Percentiles rank a stretch among this genome's conserved stretches.
Evolutionary conservation across 1,284 basidiomycete species (phyloP).

Genomic region (Ceratobasidium theobromae): DNA sequence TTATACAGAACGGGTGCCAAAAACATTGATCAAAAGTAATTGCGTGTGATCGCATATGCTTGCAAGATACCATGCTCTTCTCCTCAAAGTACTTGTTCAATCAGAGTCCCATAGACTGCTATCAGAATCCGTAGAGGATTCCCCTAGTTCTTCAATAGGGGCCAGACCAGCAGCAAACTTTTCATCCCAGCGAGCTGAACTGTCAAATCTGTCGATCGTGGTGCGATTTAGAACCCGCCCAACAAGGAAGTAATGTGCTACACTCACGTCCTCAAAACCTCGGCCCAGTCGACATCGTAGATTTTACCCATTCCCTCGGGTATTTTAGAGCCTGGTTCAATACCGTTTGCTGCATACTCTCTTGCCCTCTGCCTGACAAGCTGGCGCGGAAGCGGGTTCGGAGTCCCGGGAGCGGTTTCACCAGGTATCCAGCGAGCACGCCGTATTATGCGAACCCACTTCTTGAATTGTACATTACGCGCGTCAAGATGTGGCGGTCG

Average conservation of each 20-base stretch:
- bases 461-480: slow-evolving; percentile 19
- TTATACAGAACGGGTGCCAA: not conserved
- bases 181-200: not conserved
- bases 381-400: slow-evolving; percentile 26
- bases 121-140: slow-evolving; percentile 18
- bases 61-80: not conserved
- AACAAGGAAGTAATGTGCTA: not conserved
- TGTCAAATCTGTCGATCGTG: not conserved
- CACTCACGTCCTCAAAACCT: slow-evolving; percentile 17
- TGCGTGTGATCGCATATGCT: slow-evolving; percentile 1
- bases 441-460: slow-evolving; percentile 15
- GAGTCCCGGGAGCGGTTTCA: slow-evolving; percentile 4
- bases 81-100: not conserved
- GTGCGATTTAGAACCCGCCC: not conserved
- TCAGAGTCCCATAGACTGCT: slow-evolving; percentile 25
- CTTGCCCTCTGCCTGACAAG: slow-evolving; percentile 23
- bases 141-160: slow-evolving; percentile 14
- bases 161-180: not conserved
- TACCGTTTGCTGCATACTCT: slow-evolving; percentile 4
- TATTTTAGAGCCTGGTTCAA: slow-evolving; percentile 13
- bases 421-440: slow-evolving; percentile 16
- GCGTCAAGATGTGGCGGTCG: slow-evolving; percentile 12
- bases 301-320: not conserved
- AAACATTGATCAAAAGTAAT: not conserved
- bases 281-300: slow-evolving; percentile 21